A percentile compares a stretch with the other conserved stretches of the same genome.
Evolutionary conservation across 768 basidiomycete genomes (phyloP).

Genomic region (Suillus americanus): DNA sequence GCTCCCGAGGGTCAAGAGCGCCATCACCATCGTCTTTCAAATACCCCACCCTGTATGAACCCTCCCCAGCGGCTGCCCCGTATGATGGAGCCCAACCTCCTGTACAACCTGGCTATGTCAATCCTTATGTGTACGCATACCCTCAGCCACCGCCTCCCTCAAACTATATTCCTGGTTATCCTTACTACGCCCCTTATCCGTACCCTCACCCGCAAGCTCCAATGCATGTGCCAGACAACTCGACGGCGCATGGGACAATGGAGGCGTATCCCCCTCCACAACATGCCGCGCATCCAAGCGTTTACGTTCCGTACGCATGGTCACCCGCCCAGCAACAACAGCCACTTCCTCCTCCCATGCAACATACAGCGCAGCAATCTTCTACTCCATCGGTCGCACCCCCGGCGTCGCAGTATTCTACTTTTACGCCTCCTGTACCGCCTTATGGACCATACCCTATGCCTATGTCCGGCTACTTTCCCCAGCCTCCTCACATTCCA

Average conservation of each 20-base stretch:
- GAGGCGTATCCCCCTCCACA: slow-evolving; percentile 35
- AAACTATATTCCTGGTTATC: slow-evolving; percentile 40
- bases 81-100: slow-evolving; percentile 33
- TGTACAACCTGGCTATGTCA: slow-evolving; percentile 30
- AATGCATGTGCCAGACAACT: slow-evolving; percentile 38
- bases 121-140: slow-evolving; percentile 39
- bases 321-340: slow-evolving; percentile 26
- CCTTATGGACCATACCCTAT: slow-evolving; percentile 37
- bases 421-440: slow-evolving; percentile 31
- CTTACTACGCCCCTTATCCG: slow-evolving; percentile 47
- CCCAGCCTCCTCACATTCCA: slow-evolving; percentile 31
- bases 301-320: slow-evolving; percentile 33
- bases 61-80: slow-evolving; percentile 32
- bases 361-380: slow-evolving; percentile 35
- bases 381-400: slow-evolving; percentile 31
- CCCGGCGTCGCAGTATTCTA: slow-evolving; percentile 31
- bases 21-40: slow-evolving; percentile 72
- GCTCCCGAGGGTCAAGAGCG: slow-evolving; percentile 71
- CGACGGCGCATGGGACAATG: slow-evolving; percentile 22
- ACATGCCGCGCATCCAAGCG: slow-evolving; percentile 31
- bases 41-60: slow-evolving; percentile 74
- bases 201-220: slow-evolving; percentile 48
- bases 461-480: slow-evolving; percentile 33
- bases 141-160: slow-evolving; percentile 38
- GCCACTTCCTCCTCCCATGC: slow-evolving; percentile 40